Evolutionary conservation across 116 monocot species (phyloP).

Genomic region (Posidonia oceanica): DNA sequence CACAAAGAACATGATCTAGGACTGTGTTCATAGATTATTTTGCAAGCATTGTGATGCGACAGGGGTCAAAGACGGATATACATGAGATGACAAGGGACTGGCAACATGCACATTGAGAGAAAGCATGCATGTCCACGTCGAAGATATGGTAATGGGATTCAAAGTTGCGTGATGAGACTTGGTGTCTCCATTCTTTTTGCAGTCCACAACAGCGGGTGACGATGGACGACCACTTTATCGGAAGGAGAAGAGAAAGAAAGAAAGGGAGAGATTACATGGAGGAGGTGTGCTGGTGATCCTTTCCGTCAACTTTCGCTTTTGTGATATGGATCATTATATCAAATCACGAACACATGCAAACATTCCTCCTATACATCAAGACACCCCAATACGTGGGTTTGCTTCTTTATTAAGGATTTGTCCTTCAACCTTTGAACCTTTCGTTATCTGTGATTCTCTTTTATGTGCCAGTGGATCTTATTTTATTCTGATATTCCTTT

Average conservation of each 20-base stretch:
- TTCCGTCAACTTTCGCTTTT: neutral
- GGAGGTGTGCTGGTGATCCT: neutral
- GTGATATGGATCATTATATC: neutral
- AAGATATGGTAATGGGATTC: neutral
- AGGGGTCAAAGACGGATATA: no score
- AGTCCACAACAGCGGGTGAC: neutral
- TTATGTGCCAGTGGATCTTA: no score
- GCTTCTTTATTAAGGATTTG: neutral
- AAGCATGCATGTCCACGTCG: neutral
- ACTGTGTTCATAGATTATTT: no score
- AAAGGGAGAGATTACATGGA: neutral
- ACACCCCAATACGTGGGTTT: neutral
- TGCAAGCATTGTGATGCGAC: no score
- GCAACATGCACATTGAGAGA: no score
- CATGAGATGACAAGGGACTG: no score
- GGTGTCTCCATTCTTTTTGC: neutral
- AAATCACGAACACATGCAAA: neutral
- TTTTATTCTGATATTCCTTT: no score
- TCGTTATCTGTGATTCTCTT: no score
- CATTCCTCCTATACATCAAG: neutral
- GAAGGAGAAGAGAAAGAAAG: neutral
- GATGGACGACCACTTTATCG: neutral
- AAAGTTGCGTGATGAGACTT: neutral
- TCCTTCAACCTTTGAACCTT: neutral
- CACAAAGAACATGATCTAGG: no score